Percentiles rank a stretch among this genome's conserved stretches.
These are phyloP conservation scores for Lasiodiplodia hormozganensis DNA, from an alignment of 2,329 filamentous ascomycete species.

Conservation along the genomic window DNA sequence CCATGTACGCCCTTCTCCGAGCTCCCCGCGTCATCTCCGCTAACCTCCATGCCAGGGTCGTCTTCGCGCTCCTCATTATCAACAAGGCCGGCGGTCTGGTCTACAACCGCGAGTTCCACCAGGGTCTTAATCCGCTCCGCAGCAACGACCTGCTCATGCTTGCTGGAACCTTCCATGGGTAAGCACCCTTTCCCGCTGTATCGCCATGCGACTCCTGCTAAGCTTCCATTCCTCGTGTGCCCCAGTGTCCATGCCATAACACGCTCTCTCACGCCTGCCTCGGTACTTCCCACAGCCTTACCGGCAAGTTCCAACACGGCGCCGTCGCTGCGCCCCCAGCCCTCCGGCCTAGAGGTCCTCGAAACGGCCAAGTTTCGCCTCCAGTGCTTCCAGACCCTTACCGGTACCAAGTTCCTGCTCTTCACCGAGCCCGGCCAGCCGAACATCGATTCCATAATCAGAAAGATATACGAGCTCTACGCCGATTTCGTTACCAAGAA, in stretches of 20 bases:
- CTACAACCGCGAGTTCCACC: constrained; percentile 93
- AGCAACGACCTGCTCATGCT: constrained; percentile 98
- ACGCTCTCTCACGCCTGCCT: constrained; percentile 57
- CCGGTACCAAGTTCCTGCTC: constrained; percentile 92
- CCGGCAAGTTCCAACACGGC: constrained; percentile 40
- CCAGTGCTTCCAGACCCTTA: constrained; percentile 94
- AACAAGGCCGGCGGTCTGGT: constrained; percentile 98
- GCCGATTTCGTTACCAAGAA: constrained; percentile 99
- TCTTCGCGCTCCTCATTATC: constrained; percentile 95
- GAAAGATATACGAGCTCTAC: constrained; percentile 91
- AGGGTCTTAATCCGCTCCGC: constrained; percentile 83
- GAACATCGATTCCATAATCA: constrained; percentile 83
- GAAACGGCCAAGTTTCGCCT: constrained; percentile 94
- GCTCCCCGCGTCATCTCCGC: constrained; percentile 10
- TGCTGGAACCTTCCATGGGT: constrained; percentile 97
- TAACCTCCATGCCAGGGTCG: constrained; percentile 68
- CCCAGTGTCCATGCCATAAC: constrained; percentile 70
- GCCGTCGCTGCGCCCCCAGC: constrained; percentile 47
- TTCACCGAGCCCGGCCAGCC: constrained; percentile 91
- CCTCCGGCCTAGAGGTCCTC: constrained; percentile 86
- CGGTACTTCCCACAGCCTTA: constrained; percentile 31
- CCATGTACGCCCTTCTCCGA: constrained; percentile 26
- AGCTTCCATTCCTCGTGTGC: constrained; percentile 20
- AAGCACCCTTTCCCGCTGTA: constrained; percentile 37
- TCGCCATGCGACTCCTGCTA: neutral